Conservation (phyloP, 2,329 filamentous ascomycete species). For the Grosmannia penicillata region DNA sequence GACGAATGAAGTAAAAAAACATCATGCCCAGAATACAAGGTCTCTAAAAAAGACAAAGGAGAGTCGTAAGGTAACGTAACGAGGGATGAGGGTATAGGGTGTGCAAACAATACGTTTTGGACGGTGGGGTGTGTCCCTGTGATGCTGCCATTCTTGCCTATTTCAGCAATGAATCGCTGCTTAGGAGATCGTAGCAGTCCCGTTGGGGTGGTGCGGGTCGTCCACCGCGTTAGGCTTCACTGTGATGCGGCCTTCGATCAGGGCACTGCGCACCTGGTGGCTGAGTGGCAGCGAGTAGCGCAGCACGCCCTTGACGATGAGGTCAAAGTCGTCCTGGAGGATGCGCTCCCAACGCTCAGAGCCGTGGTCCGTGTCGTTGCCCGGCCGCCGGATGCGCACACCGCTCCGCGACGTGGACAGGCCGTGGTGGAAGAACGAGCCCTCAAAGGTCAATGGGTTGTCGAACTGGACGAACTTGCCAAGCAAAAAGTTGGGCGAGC, state of each 20-base stretch:
- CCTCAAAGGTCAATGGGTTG: conserved; percentile 76
- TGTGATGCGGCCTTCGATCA: conserved; percentile 42
- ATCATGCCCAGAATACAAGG: conserved; percentile 2
- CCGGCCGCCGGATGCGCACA: conserved; percentile 66
- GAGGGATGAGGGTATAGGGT: conserved; percentile 3
- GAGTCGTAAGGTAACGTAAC: conserved; percentile 3
- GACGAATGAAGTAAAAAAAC: neutral
- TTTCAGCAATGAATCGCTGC: no score
- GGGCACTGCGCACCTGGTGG: conserved; percentile 41
- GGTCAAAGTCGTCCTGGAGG: conserved; percentile 79
- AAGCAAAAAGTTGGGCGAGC: conserved; percentile 75
- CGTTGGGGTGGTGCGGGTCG: conserved; percentile 29
- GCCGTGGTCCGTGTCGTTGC: conserved; percentile 78
- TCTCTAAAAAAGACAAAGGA: conserved; percentile 6
- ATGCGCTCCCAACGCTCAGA: conserved; percentile 82
- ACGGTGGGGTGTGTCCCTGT: no score
- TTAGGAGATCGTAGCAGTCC: conserved; percentile 16
- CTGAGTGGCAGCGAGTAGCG: conserved; percentile 61
- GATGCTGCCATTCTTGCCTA: no score
- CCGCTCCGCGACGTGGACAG: conserved; percentile 64
- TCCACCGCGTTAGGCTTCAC: conserved; percentile 50
- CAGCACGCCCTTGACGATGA: conserved; percentile 81
- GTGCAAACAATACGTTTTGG: no score
- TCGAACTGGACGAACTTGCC: conserved; percentile 79
- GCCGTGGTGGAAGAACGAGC: conserved; percentile 68